Evolutionary conservation across 169 alveolate genomes (phyloP).

Genomic region (Plasmodium falciparum): DNA sequence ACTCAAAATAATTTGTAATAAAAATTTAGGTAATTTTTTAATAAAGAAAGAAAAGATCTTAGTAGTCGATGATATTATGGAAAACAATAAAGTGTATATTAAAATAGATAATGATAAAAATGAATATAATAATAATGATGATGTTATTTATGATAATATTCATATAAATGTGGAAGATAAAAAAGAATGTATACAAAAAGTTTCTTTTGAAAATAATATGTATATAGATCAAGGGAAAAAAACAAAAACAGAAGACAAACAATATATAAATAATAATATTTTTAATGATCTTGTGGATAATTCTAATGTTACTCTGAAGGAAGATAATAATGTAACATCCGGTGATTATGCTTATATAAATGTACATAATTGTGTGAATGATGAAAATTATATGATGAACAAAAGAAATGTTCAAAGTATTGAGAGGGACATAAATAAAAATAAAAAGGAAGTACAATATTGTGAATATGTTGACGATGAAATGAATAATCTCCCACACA

Average conservation of each 20-base stretch:
- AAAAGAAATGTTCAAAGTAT: no score
- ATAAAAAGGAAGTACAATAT: neutral
- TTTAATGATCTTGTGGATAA: neutral
- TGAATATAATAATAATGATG: neutral
- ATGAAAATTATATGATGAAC: no score
- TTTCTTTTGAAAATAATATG: no score
- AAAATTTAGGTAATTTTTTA: conserved; percentile 34
- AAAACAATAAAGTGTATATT: conserved; percentile 24
- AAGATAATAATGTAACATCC: neutral
- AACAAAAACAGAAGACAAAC: neutral
- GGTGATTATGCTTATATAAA: neutral
- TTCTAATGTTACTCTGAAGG: neutral
- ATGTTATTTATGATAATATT: neutral
- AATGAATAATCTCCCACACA: neutral
- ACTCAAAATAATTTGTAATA: conserved; percentile 72
- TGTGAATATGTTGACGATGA: conserved; percentile 6
- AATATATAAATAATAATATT: neutral
- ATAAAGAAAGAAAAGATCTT: conserved; percentile 20
- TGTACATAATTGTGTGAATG: no score
- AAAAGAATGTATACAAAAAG: no score
- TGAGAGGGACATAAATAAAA: neutral
- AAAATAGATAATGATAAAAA: neutral
- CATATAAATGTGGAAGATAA: no score
- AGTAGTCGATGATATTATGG: conserved; percentile 19
- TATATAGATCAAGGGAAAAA: no score